Conservation (phyloP, 2,329 filamentous ascomycete species). For the Byssochlamys sp. region DNA sequence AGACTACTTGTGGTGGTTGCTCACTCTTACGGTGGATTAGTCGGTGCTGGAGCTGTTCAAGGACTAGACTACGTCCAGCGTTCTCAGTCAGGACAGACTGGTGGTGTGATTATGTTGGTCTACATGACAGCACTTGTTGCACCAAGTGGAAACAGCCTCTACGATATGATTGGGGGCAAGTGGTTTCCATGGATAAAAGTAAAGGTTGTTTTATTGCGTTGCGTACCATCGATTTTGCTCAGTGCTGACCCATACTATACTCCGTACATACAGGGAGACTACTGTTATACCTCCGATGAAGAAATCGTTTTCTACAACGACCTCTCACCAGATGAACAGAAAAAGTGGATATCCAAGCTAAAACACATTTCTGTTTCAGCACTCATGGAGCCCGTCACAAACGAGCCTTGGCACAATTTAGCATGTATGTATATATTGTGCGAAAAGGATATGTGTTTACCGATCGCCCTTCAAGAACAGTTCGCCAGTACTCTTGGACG, state of each 20-base stretch:
- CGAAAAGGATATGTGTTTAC: conserved; percentile 19
- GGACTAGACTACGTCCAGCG: neutral
- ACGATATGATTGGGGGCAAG: neutral
- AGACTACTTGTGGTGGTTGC: neutral
- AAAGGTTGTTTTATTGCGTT: neutral
- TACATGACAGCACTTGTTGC: neutral
- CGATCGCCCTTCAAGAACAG: neutral
- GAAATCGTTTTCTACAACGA: conserved; percentile 15
- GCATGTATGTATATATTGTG: conserved; percentile 22
- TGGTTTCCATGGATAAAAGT: neutral
- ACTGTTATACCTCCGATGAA: neutral
- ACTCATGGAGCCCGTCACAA: conserved; percentile 11
- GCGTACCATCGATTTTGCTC: neutral
- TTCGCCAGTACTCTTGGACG: neutral
- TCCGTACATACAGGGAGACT: neutral
- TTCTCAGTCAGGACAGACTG: neutral
- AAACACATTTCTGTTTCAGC: conserved; percentile 12
- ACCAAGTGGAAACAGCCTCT: neutral
- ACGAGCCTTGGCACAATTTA: conserved; percentile 19
- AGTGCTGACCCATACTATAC: neutral
- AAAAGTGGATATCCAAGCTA: conserved; percentile 9
- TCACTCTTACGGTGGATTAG: neutral
- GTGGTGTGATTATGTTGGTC: neutral
- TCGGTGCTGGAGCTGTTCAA: neutral
- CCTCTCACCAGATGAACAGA: conserved; percentile 10